phyloP scores from a whole-genome alignment of 805 yeast genomes.

The Kodamaea lidongshanica region DNA sequence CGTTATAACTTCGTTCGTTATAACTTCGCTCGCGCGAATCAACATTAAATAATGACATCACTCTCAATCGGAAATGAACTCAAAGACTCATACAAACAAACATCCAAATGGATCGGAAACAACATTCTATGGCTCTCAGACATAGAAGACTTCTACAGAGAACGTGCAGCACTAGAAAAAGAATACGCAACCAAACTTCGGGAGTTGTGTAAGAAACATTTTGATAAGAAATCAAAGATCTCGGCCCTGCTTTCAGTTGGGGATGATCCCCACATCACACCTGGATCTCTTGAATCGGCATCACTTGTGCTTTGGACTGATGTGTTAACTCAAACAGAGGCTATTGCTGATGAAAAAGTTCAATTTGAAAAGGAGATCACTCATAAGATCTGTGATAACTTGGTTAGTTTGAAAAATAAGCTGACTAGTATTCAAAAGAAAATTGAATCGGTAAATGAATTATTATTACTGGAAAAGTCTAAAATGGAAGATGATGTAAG shows the following conservation, averaged over 20 bases:
- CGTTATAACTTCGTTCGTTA: no score
- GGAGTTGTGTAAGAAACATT: conserved; percentile 58
- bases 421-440: conserved; percentile 49
- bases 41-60: conserved; percentile 4
- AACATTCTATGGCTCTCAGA: conserved; percentile 74
- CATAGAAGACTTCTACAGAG: conserved; percentile 75
- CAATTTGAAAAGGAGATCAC: conserved; percentile 56
- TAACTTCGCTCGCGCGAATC: no score
- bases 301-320: conserved; percentile 87
- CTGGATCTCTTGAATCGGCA: conserved; percentile 90
- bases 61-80: conserved; percentile 61
- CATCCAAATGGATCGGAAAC: conserved; percentile 71
- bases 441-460: conserved; percentile 56
- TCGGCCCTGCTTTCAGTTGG: conserved; percentile 78
- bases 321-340: conserved; percentile 75
- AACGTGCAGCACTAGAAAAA: conserved; percentile 72
- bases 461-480: conserved; percentile 43
- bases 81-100: conserved; percentile 72
- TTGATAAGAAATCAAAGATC: conserved; percentile 67
- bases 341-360: conserved; percentile 60
- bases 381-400: conserved; percentile 54
- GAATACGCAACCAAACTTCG: conserved; percentile 72
- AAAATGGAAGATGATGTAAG: conserved; percentile 49
- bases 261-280: conserved; percentile 82
- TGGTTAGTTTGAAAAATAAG: conserved; percentile 47